Conservation (phyloP, 306 rosid species). For the Cicer judaicum region DNA sequence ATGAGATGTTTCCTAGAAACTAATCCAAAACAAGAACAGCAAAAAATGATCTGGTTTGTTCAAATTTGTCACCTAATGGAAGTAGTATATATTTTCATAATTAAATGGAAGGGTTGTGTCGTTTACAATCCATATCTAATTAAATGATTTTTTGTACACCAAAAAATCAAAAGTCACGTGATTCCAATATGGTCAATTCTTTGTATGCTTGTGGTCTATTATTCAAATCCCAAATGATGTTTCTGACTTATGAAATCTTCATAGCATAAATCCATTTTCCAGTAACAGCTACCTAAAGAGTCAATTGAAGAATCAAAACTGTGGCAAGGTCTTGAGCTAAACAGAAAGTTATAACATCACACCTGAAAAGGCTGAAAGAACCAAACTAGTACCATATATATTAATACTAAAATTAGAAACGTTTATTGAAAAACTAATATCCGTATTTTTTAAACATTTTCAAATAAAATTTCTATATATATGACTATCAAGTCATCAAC, state of each 20-base stretch:
- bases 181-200: conserved; percentile 23
- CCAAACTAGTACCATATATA: conserved; percentile 19
- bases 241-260: conserved; percentile 22
- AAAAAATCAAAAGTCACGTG: conserved; percentile 24
- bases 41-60: conserved; percentile 3
- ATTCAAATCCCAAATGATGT: conserved; percentile 34
- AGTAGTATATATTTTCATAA: conserved; percentile 7
- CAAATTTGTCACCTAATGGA: neutral
- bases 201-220: conserved; percentile 16
- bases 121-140: conserved; percentile 2
- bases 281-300: neutral
- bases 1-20: conserved; percentile 11
- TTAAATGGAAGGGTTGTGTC: neutral
- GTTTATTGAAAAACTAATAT: no score
- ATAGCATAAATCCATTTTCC: neutral
- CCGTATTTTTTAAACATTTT: no score
- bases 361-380: neutral
- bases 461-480: no score
- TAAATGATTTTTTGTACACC: neutral
- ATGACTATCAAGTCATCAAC: no score
- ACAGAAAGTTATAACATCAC: conserved; percentile 1
- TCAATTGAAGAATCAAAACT: conserved; percentile 21
- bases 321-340: conserved; percentile 2
- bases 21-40: neutral
- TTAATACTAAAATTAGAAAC: no score